Percentiles rank a stretch among this genome's conserved stretches.
These are phyloP conservation scores for Akanthomyces uredinophilus DNA, from an alignment of 2,329 filamentous ascomycete genomes.

Conservation along the genomic window DNA sequence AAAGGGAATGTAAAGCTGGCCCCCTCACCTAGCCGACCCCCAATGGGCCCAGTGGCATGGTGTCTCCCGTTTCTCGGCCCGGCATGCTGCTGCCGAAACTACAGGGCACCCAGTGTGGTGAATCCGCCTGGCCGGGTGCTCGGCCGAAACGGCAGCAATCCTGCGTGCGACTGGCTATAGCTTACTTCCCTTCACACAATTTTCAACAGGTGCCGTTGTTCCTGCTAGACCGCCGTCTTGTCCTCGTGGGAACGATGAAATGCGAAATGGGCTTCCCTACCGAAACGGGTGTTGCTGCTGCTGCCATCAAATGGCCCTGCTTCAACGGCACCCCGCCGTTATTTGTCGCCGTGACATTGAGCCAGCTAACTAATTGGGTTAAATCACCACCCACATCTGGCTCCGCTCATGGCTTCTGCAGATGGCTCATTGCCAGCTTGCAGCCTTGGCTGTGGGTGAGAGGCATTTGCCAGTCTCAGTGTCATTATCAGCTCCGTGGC, in stretches of 20 bases:
- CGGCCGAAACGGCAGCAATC: slow-evolving; percentile 3
- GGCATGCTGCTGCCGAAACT: neutral
- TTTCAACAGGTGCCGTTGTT: neutral
- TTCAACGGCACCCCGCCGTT: neutral
- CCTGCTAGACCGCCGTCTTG: neutral
- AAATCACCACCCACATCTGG: slow-evolving; percentile 6
- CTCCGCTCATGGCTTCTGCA: neutral
- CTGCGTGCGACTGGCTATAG: neutral
- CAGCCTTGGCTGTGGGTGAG: neutral
- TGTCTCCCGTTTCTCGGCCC: slow-evolving; percentile 7
- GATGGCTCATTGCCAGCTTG: neutral
- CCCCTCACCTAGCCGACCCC: neutral
- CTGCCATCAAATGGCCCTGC: neutral
- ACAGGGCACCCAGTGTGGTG: neutral
- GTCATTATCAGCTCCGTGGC: neutral
- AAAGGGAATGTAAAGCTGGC: neutral
- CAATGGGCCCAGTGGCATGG: neutral
- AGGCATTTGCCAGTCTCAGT: neutral
- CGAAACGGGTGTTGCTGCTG: neutral
- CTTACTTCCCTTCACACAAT: neutral
- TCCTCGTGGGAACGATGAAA: neutral
- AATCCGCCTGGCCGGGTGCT: slow-evolving; percentile 5
- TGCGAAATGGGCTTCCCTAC: neutral
- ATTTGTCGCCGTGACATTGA: neutral
- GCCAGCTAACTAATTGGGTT: neutral